A percentile compares a stretch with the other conserved stretches of the same genome.
These are phyloP conservation scores for Quercus dentata DNA, from an alignment of 306 rosid genomes.

Conservation along the genomic window DNA sequence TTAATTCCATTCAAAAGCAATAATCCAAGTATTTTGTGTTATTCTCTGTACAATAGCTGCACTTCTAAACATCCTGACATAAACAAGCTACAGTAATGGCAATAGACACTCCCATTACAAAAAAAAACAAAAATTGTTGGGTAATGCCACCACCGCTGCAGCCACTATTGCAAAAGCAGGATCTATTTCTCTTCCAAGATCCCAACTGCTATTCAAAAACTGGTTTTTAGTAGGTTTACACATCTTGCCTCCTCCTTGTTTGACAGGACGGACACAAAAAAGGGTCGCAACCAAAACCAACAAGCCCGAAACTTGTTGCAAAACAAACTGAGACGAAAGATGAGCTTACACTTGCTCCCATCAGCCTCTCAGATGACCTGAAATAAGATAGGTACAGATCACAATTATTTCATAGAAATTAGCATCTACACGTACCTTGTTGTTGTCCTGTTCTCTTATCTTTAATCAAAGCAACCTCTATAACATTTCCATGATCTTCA, in stretches of 20 bases:
- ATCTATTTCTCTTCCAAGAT: conserved; percentile 68
- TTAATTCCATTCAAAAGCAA: conserved; percentile 44
- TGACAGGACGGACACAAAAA: conserved; percentile 54
- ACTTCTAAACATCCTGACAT: conserved; percentile 42
- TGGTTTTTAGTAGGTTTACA: conserved; percentile 55
- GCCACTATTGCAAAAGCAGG: conserved; percentile 63
- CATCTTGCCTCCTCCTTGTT: conserved; percentile 57
- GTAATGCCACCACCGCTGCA: conserved; percentile 53
- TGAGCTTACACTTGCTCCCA: conserved; percentile 72
- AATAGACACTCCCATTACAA: conserved; percentile 58
- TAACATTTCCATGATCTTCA: conserved; percentile 87
- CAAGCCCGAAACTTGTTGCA: conserved; percentile 78
- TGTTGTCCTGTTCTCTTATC: conserved; percentile 95
- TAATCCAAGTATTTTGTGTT: conserved; percentile 44
- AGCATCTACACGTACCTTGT: conserved; percentile 62
- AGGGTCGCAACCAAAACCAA: conserved; percentile 69
- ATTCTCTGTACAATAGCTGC: conserved; percentile 54
- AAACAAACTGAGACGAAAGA: conserved; percentile 77
- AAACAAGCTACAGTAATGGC: conserved; percentile 51
- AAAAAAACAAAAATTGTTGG: conserved; percentile 27
- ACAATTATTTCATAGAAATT: conserved; percentile 37
- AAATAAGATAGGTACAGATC: conserved; percentile 54
- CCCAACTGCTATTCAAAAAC: conserved; percentile 70
- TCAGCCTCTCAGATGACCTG: conserved; percentile 91
- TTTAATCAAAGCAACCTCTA: conserved; percentile 90